Base-by-base conservation (phyloP, 2,329 filamentous ascomycete genomes). In the Fusarium domesticum region DNA sequence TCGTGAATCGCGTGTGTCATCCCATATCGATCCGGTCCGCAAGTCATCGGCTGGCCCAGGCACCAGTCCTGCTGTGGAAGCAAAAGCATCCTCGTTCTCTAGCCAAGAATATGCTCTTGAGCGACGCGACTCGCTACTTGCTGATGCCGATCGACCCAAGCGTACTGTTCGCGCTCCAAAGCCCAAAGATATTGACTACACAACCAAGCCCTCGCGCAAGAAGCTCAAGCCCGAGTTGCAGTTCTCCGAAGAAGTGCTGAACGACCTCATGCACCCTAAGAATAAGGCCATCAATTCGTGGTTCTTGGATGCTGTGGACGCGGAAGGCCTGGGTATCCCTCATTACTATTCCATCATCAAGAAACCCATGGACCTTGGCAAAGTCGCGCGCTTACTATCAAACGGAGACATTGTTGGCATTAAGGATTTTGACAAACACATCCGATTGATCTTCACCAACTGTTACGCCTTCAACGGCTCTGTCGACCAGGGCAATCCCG, bases 281-380 rank as follows among this genome's bases (percentile, higher is more conserved):
- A 79, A 96, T 62, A 75, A 74, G 43, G 62, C 70, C 2, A 71
- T 84, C 54, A 89, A 89, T 34, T 76, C 77, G 43, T 84, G 87
- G 47, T 98, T 98, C 71, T 72, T 89, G 58, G 71, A 79, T 6
- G 87, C 93, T 0, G 93, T 98, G 16, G 93, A 98, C 63, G 90
- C 93, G 1, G 91, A 97, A 28, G 92, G 91, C 1, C 73, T 97
- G 42, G 90, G 92, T 64, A 96, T 97, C 47, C 93, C 93, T 1
- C 85, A 86, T 18, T 98, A 98, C 64, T 89, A 93, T 65, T 89
- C 86, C 60, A 75, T 97, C 50, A 90, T 98, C 70, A 97, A 96
- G 74, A 89, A 91, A 64, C 93, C 93, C 0, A 98, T 97, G 92
- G 92, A 98, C 65, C 75, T 96, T 38, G 76, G 78, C 14, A 96